Evolutionary conservation across 306 rosid genomes (phyloP), one percentile per base, ranked within the genome.

Genomic region (Sicyos baderoa): DNA sequence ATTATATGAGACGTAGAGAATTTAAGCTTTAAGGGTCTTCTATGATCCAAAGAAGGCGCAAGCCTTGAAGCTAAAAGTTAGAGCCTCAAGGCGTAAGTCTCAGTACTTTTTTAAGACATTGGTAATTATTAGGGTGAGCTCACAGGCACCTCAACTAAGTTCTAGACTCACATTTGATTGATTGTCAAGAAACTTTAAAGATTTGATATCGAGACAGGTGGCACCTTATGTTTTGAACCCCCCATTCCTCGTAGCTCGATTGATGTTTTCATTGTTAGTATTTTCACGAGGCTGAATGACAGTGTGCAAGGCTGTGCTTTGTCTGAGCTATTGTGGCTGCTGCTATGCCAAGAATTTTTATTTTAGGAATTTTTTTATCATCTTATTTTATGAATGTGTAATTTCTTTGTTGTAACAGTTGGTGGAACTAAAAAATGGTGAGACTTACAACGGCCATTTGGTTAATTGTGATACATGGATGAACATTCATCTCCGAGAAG

Each of bases 391-490:
- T 37, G 19, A 45, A 37, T n/a, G 17, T 70, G 45, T 57, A 14
- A 8, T 57, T 57, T 21, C 15, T 58, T 37, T 68, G n/a, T 61
- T 83, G 37, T 40, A 53, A 77, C 87, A 93, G 99, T 59, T 93
- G 86, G 99, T 93, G 65, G 99, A 93, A 57, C 82, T 93, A 55
- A 93, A 93, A 79, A 93, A 93, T 79, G 99, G 99, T 71, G 99
- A 93, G 81, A 93, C 99, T 27, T 93, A 93, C 85, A 93, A 93
- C 10, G 99, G 99, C 8, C 99, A 93, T 84, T 81, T 93, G 86
- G 99, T 93, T 56, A 93, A 93, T 60, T 93, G 99, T 61, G 99
- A 93, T 74, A 90, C 99, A 63, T 93, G 99, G 99, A 93, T 93
- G 99, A 93, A 93, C 80, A 93, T 93, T 62, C 99, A 93, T 85